These are phyloP conservation scores for Lactifluus rugatus DNA, from an alignment of 768 basidiomycete genomes.

Conservation along the genomic window DNA sequence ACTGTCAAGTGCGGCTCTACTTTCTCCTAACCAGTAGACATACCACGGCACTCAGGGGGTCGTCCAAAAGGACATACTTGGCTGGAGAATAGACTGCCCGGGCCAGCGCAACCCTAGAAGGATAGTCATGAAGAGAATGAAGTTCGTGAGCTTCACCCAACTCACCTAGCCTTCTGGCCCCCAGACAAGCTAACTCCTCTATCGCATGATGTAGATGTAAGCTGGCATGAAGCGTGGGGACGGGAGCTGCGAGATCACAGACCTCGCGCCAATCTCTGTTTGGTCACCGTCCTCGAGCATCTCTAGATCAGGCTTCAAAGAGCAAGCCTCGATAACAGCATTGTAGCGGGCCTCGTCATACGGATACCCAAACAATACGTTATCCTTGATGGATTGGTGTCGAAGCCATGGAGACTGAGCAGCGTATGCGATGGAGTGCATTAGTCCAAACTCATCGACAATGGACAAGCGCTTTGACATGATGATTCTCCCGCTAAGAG, in stretches of 20 bases:
- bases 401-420: constrained; percentile 42
- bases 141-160: not conserved
- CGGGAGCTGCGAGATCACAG: constrained; percentile 9
- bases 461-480: constrained; percentile 55
- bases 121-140: not conserved
- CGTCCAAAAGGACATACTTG: constrained; percentile 58
- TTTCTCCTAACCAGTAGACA: constrained; percentile 24
- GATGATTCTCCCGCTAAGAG: constrained; percentile 44
- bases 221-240: not conserved
- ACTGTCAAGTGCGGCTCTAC: not conserved
- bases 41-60: constrained; percentile 76
- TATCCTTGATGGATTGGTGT: constrained; percentile 44
- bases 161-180: constrained; percentile 71
- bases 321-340: constrained; percentile 75
- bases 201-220: not conserved
- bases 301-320: constrained; percentile 68
- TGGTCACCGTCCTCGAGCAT: constrained; percentile 79
- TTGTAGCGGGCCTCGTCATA: constrained; percentile 64
- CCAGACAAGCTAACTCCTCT: constrained; percentile 71
- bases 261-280: constrained; percentile 75
- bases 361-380: constrained; percentile 50
- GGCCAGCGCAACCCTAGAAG: constrained; percentile 63
- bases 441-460: constrained; percentile 51
- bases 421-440: constrained; percentile 40
- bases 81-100: constrained; percentile 63